Conservation (phyloP, 2,329 filamentous ascomycete genomes). For the Fusarium algeriense region DNA sequence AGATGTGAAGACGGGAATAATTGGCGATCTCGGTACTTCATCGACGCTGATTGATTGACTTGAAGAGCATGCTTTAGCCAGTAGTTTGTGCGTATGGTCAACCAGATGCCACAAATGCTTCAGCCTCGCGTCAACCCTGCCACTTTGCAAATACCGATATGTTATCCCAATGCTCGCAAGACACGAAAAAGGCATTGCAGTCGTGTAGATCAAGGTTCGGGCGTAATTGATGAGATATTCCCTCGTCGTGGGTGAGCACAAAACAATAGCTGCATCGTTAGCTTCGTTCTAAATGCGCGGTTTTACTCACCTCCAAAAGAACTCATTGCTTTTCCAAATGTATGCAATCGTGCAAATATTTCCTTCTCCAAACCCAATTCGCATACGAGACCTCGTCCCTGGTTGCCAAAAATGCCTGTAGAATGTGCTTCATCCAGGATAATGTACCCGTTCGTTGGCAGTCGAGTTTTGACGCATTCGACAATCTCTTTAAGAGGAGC, state of each 20-base stretch:
- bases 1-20: conserved; percentile 71
- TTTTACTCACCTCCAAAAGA: conserved; percentile 74
- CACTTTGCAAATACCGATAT: conserved; percentile 67
- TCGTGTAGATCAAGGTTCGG: conserved; percentile 80
- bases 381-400: conserved; percentile 70
- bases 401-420: conserved; percentile 68
- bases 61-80: conserved; percentile 54
- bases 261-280: conserved; percentile 60
- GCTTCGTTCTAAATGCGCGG: not conserved
- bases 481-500: conserved; percentile 73
- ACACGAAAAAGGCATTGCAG: conserved; percentile 72
- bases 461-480: conserved; percentile 63
- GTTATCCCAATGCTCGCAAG: conserved; percentile 69
- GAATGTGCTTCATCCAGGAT: conserved; percentile 78
- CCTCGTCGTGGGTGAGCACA: conserved; percentile 70
- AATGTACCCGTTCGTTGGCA: conserved; percentile 73
- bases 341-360: conserved; percentile 71
- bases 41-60: conserved; percentile 49
- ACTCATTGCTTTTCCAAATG: conserved; percentile 76
- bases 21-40: conserved; percentile 66
- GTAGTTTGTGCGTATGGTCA: conserved; percentile 58
- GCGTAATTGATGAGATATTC: conserved; percentile 81
- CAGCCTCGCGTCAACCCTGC: conserved; percentile 57
- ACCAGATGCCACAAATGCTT: conserved; percentile 51
- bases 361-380: conserved; percentile 66